Evolutionary conservation across 768 basidiomycete genomes (phyloP), one percentile per base, ranked within the genome.

Genomic region (Boletus fagicola): DNA sequence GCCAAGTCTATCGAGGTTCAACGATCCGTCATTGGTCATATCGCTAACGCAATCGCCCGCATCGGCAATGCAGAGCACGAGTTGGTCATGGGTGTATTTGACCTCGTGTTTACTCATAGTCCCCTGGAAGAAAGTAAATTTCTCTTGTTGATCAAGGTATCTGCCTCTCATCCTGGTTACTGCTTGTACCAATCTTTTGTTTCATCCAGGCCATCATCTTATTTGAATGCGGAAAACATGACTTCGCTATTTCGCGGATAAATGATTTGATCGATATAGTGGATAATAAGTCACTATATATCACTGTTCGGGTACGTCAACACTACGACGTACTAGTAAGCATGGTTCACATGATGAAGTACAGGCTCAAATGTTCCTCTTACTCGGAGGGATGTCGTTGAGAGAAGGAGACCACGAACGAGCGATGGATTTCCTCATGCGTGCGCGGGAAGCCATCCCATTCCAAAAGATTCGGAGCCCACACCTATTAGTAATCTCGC

Each of bases 91-190:
- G 28, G 46, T 18, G 7, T n/a, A 13, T 58, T 64, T 26, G 60
- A 65, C 35, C 60, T 62, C 13, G 50, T 49, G 3, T 56, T 65
- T 22, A 30, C 8, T 4, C 28, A 56, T 0, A 22, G 33, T 12
- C 30, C 24, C 12, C 2, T 40, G 10, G 9, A 9, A 7, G 63
- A 65, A n/a, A 56, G 24, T 15, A 42, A 31, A 4, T 38, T 62
- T 48, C 49, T 65, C 6, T 42, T 65, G 16, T 31, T 58, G 0
- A 50, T 65, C 28, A 65, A 62, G 60, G 63, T 54, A 22, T 18
- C 20, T 2, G 2, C 13, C 6, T 2, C 11, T 43, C 1, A 18
- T n/a, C 5, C 10, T 31, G 7, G 0, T 24, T 0, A 0, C 0
- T 38, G 2, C 11, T 31, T 22, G 18, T 30, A 22, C 5, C 0